A percentile compares a stretch with the other conserved stretches of the same genome.
Conservation (phyloP, 1,284 basidiomycete species). For the Psilocybe mexicana region DNA sequence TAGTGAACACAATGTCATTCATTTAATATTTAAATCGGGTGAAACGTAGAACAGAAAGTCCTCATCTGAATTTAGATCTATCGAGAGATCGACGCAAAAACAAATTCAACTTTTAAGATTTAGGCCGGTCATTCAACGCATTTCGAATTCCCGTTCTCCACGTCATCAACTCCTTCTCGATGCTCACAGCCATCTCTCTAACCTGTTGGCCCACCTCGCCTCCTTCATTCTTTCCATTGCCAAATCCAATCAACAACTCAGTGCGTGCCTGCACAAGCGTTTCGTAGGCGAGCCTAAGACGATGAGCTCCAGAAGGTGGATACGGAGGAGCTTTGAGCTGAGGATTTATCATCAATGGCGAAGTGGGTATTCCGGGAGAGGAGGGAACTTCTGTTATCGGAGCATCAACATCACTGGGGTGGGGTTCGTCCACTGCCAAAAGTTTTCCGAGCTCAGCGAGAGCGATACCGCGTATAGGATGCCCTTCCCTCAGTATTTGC, state of each 20-base stretch:
- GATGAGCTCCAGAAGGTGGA: slow-evolving; percentile 63
- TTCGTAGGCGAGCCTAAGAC: slow-evolving; percentile 64
- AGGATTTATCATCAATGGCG: slow-evolving; percentile 8
- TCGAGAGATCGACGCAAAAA: no score
- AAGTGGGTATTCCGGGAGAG: not conserved
- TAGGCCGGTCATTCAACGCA: slow-evolving; percentile 39
- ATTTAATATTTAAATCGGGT: no score
- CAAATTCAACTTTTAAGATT: not conserved
- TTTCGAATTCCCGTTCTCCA: slow-evolving; percentile 61
- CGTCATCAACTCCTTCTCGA: slow-evolving; percentile 69
- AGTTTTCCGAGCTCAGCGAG: slow-evolving; percentile 83
- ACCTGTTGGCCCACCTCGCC: slow-evolving; percentile 61
- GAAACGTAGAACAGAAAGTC: not conserved
- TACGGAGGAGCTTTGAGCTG: slow-evolving; percentile 33
- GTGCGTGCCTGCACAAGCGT: slow-evolving; percentile 60
- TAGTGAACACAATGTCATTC: no score
- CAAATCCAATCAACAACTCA: slow-evolving; percentile 66
- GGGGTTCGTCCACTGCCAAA: slow-evolving; percentile 71
- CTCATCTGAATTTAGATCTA: not conserved
- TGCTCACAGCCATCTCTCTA: slow-evolving; percentile 50
- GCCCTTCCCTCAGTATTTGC: slow-evolving; percentile 60
- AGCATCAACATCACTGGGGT: slow-evolving; percentile 29
- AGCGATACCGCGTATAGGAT: slow-evolving; percentile 79
- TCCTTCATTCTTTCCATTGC: slow-evolving; percentile 53
- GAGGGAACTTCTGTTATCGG: not conserved